Percentiles rank a stretch among this genome's conserved stretches.
Conservation (phyloP, 805 yeast species). For the Candida tammaniensis region DNA sequence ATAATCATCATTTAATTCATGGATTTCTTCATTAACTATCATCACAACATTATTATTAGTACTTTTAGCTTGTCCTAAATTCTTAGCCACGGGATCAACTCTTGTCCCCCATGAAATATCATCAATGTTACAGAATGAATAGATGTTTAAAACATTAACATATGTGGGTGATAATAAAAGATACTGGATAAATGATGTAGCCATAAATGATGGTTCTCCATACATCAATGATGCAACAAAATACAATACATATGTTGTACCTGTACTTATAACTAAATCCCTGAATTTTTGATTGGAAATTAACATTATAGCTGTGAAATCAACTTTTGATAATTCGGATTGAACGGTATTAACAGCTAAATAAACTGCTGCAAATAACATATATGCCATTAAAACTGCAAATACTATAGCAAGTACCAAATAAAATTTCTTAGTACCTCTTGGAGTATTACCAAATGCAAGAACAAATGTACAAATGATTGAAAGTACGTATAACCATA, state of each 20-base stretch:
- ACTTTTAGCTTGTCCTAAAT: constrained; percentile 80
- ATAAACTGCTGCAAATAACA: constrained; percentile 82
- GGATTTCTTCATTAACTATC: constrained; percentile 53
- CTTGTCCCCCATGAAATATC: constrained; percentile 98
- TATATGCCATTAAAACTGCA: constrained; percentile 84
- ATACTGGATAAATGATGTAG: constrained; percentile 84
- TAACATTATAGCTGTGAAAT: constrained; percentile 44
- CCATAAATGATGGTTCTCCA: constrained; percentile 90
- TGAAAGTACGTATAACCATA: constrained; percentile 83
- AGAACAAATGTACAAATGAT: constrained; percentile 82
- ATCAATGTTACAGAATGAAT: constrained; percentile 94
- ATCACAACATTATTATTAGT: constrained; percentile 37
- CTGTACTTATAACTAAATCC: constrained; percentile 81
- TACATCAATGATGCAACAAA: constrained; percentile 74
- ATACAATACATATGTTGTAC: constrained; percentile 80
- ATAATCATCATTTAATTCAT: constrained; percentile 76
- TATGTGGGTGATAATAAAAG: constrained; percentile 83
- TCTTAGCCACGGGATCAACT: constrained; percentile 67
- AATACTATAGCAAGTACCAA: constrained; percentile 71
- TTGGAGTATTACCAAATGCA: constrained; percentile 91
- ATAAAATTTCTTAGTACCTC: constrained; percentile 82
- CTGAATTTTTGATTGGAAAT: constrained; percentile 72
- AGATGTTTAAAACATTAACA: constrained; percentile 85
- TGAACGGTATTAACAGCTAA: constrained; percentile 73
- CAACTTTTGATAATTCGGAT: constrained; percentile 44